Evolutionary conservation across 2,329 filamentous ascomycete species (phyloP).

Genomic region (Plectosphaerella cucumerina): DNA sequence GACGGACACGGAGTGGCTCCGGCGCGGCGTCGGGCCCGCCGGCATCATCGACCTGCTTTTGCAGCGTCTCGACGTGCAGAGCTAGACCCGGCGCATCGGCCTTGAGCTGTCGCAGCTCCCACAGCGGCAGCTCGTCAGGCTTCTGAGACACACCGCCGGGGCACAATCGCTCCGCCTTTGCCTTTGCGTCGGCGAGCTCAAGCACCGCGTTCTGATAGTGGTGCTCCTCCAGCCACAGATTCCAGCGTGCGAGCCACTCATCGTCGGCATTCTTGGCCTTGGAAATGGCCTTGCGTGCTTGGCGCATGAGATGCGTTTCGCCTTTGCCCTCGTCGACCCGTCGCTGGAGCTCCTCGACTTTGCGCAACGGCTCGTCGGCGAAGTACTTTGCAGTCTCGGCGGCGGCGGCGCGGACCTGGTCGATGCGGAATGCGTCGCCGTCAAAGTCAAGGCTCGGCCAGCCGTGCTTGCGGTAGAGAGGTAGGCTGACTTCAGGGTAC

Average conservation of each 20-base stretch:
- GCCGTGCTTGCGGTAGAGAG: constrained; percentile 15
- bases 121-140: background rate
- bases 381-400: background rate
- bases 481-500: constrained; percentile 4
- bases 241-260: constrained; percentile 9
- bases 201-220: background rate
- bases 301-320: background rate
- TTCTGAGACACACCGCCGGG: background rate
- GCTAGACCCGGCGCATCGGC: background rate
- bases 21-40: background rate
- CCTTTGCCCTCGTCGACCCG: background rate
- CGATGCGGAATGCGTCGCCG: constrained; percentile 15
- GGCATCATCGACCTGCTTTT: background rate
- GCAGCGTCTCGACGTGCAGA: background rate
- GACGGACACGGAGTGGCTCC: background rate
- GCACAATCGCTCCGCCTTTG: background rate
- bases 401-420: constrained; percentile 2
- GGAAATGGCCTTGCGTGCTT: background rate
- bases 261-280: constrained; percentile 2
- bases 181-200: background rate
- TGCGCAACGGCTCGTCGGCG: constrained; percentile 1
- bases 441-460: constrained; percentile 16
- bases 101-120: background rate
- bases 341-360: background rate
- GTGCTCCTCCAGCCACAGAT: background rate